phyloP scores from a whole-genome alignment of 1,284 basidiomycete genomes.

The Pseudozyma sp. region DNA sequence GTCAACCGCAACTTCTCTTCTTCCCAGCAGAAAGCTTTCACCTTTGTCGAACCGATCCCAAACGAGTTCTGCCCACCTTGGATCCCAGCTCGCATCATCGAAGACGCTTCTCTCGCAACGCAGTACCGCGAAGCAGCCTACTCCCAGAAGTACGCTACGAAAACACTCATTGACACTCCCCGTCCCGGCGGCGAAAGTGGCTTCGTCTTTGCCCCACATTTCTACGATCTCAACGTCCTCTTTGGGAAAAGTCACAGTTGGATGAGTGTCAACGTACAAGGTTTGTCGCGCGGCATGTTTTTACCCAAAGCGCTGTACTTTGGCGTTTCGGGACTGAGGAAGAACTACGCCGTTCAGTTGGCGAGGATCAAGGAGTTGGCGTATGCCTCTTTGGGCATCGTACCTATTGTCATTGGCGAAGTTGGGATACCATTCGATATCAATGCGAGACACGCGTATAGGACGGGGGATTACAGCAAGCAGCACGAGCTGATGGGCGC shows the following conservation, averaged over 20 bases:
- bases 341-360: conserved; percentile 58
- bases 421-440: conserved; percentile 67
- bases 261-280: conserved; percentile 67
- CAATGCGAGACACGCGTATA: conserved; percentile 48
- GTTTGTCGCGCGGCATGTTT: conserved; percentile 62
- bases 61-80: conserved; percentile 68
- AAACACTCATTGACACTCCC: conserved; percentile 42
- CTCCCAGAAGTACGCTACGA: conserved; percentile 44
- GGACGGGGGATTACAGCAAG: conserved; percentile 76
- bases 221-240: conserved; percentile 68
- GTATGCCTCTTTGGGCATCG: conserved; percentile 48
- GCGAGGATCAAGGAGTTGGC: conserved; percentile 39
- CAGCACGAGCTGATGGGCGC: conserved; percentile 69
- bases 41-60: conserved; percentile 66
- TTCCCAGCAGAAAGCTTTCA: conserved; percentile 4
- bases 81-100: conserved; percentile 27
- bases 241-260: conserved; percentile 57
- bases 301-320: conserved; percentile 60
- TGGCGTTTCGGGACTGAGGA: conserved; percentile 49
- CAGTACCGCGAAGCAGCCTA: conserved; percentile 31
- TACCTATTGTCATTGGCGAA: conserved; percentile 64
- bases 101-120: conserved; percentile 16
- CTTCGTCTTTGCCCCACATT: conserved; percentile 65
- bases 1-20: conserved; percentile 13
- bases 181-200: conserved; percentile 43